Base-by-base conservation (phyloP, 1,139 yeast genomes). In the Geotrichum histeridarum region DNA sequence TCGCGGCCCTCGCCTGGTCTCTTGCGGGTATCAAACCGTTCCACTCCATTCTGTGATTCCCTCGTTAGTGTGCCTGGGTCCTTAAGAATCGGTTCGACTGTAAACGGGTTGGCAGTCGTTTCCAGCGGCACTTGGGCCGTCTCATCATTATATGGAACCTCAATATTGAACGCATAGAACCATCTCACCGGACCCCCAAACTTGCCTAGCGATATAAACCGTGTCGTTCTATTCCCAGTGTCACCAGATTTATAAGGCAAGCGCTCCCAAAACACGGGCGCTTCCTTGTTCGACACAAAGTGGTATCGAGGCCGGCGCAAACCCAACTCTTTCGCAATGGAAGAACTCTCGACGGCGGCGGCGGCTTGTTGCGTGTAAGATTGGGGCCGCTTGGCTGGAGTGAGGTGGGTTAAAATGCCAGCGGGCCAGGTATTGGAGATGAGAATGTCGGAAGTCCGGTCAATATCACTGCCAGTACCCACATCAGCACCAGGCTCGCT, bases 111-210 rank as follows among this genome's bases (percentile, higher is more conserved):
- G 30, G 46, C 47, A 14, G 12, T 35, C 18, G 14, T 14, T 17
- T 37, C 32, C 31, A 7, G 44, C 44, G 30, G 32, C 44, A 41
- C 14, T 8, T 41, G 44, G 12, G 14, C 6, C 27, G n/a, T 41
- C 14, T 35, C 42, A 2, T 9, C 35, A 15, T 37, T 12, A 14
- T 11, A 31, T 11, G 47, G 47, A 2, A 43, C 14, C 17, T 49
- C 59, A 4, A 63, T 51, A 14, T 59, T 61, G 50, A 65, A 65
- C 8, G 69, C 69, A 49, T 65, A 65, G 42, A 59, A 62, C 64
- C 65, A 64, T 38, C 63, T 61, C 17, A 54, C 45, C 11, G 48
- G 37, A n/a, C 60, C 60, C 6, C 59, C 63, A 50, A 55, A 65
- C 1, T 56, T 54, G 2, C 61, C 67, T 30, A 66, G 54, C 27